Percentiles rank a stretch among this genome's conserved stretches.
Conservation (phyloP, 75 land plant genomes). For the Selaginella tamariscina region DNA sequence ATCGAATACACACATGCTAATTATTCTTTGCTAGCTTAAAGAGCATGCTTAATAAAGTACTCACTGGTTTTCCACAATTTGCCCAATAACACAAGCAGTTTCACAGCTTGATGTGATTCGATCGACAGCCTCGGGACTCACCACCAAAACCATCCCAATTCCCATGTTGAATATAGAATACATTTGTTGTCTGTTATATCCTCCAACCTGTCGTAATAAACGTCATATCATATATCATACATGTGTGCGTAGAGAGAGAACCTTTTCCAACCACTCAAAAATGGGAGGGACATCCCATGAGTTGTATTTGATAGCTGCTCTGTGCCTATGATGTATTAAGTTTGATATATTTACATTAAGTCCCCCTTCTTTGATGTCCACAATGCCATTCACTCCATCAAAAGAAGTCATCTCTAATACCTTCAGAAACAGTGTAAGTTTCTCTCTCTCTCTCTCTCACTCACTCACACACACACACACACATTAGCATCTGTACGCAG, state of each 20-base stretch:
- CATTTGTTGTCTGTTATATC: slow-evolving; percentile 72
- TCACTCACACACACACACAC: too few species aligned
- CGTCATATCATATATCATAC: too few species aligned
- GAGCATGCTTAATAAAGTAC: too few species aligned
- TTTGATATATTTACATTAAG: slow-evolving; percentile 95
- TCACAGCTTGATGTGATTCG: too few species aligned
- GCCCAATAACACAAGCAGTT: too few species aligned
- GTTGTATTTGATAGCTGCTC: slow-evolving; percentile 42
- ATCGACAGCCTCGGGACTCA: slow-evolving; percentile 41
- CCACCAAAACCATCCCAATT: slow-evolving; percentile 91
- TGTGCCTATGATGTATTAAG: slow-evolving; percentile 76
- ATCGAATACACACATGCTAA: too few species aligned
- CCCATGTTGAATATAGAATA: slow-evolving; percentile 94
- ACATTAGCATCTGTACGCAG: too few species aligned
- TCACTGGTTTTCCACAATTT: too few species aligned
- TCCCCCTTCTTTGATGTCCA: slow-evolving; percentile 97
- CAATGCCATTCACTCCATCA: slow-evolving; percentile 85
- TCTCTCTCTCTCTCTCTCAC: not conserved
- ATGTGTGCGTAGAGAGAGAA: slow-evolving; percentile 15
- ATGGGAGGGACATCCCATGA: slow-evolving; percentile 81
- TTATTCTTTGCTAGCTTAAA: too few species aligned
- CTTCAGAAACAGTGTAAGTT: slow-evolving; percentile 21
- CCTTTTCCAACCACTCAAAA: slow-evolving; percentile 92
- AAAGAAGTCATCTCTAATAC: slow-evolving; percentile 57
- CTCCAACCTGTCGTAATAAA: slow-evolving; percentile 38